These are phyloP conservation scores for Inga oerstediana DNA, from an alignment of 306 rosid species.

Conservation along the genomic window DNA sequence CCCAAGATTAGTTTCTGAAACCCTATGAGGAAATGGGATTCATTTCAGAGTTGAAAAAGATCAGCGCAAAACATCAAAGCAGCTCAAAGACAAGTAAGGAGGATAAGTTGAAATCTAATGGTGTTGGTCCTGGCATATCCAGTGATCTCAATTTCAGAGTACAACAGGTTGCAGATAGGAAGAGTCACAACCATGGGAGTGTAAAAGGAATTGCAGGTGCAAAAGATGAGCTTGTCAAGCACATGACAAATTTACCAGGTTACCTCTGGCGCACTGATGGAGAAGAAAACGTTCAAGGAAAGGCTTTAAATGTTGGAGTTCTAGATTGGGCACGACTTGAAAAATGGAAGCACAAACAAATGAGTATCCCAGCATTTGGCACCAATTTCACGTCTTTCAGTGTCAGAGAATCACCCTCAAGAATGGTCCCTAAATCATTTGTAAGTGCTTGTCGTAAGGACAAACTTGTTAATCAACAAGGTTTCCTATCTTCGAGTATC, in stretches of 20 bases:
- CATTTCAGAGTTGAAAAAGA: conserved; percentile 52
- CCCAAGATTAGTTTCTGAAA: conserved; percentile 39
- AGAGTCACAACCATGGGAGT: conserved; percentile 31
- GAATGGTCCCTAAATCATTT: conserved; percentile 44
- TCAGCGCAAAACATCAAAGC: conserved; percentile 52
- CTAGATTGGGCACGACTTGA: conserved; percentile 84
- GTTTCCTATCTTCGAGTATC: conserved; percentile 37
- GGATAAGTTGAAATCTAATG: conserved; percentile 54
- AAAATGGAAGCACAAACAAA: conserved; percentile 75
- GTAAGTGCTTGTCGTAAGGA: conserved; percentile 35
- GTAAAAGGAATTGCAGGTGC: conserved; percentile 38
- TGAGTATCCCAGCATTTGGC: conserved; percentile 38
- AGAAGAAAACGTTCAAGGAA: conserved; percentile 61
- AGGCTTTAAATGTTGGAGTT: conserved; percentile 88
- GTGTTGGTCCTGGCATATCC: conserved; percentile 33
- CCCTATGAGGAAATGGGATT: conserved; percentile 61
- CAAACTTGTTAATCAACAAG: conserved; percentile 35
- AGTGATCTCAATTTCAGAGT: conserved; percentile 43
- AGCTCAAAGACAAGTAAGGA: conserved; percentile 50
- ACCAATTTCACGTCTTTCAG: conserved; percentile 42
- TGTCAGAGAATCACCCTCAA: conserved; percentile 40
- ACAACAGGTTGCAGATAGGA: conserved; percentile 38
- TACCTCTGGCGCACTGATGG: conserved; percentile 62
- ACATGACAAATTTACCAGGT: conserved; percentile 89
- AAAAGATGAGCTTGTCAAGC: conserved; percentile 84